Evolutionary conservation across 2,329 filamentous ascomycete genomes (phyloP).

Genomic region (Cercospora sp.): DNA sequence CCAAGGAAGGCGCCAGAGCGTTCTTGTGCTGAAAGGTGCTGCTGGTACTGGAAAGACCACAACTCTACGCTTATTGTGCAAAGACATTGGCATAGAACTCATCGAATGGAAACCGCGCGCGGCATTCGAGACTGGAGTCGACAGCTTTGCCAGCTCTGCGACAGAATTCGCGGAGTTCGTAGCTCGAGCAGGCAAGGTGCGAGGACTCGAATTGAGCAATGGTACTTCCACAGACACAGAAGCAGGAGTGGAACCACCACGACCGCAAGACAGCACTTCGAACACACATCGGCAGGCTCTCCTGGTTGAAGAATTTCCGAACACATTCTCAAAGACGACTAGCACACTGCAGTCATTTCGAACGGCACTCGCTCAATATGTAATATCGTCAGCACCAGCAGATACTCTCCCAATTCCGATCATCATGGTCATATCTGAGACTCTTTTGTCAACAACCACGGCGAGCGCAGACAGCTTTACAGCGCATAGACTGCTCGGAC

Average conservation of each 20-base stretch:
- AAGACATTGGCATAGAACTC: slow-evolving; percentile 72
- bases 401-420: slow-evolving; percentile 56
- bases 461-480: slow-evolving; percentile 89
- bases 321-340: slow-evolving; percentile 50
- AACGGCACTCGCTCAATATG: slow-evolving; percentile 70
- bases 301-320: slow-evolving; percentile 54
- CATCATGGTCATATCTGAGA: slow-evolving; percentile 89
- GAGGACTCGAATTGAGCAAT: slow-evolving; percentile 59
- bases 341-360: slow-evolving; percentile 59
- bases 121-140: slow-evolving; percentile 58
- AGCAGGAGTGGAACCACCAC: neutral
- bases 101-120: slow-evolving; percentile 89
- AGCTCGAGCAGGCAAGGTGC: slow-evolving; percentile 75
- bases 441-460: slow-evolving; percentile 78
- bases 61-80: slow-evolving; percentile 74
- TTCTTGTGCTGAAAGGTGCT: slow-evolving; percentile 74
- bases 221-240: slow-evolving; percentile 21
- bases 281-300: slow-evolving; percentile 38
- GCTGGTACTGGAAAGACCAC: slow-evolving; percentile 93
- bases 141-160: slow-evolving; percentile 68
- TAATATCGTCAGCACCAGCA: slow-evolving; percentile 54
- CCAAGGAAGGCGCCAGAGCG: slow-evolving; percentile 48
- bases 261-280: slow-evolving; percentile 16
- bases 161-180: slow-evolving; percentile 92
- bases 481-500: slow-evolving; percentile 82